Base-by-base conservation (phyloP, 352 stramenopile genomes). In the Pythium coloratum region DNA sequence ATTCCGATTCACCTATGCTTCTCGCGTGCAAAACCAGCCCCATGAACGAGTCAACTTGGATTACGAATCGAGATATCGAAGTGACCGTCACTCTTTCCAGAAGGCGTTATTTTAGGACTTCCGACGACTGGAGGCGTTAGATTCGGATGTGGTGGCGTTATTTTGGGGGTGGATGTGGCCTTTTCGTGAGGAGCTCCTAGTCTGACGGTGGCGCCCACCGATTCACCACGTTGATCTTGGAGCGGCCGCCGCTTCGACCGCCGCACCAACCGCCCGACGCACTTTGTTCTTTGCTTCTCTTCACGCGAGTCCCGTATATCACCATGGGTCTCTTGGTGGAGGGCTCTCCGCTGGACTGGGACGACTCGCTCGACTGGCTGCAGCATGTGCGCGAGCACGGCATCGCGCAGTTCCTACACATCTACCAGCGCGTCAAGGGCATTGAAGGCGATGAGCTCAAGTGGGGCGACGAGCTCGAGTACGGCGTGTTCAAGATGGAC, bases 391-490 rank as follows among this genome's bases (percentile, higher is more conserved):
- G 96, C 49, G 71, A 91, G 68, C 90, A 98, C 59, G 97, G 97
- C 62, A 97, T 99, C 40, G 77, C 96, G 58, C 97, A 99, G 83
- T 99, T 99, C 76, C 84, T 99, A 60, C 96, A 97, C 64, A 98
- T 96, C 32, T 99, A 98, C 79, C 86, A 95, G 60, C 89, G 93
- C 64, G 92, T 98, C 26, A 98, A 99, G 76, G 91, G 97, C 80
- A 95, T 98, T 55, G 89, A 93, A 58, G 94, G 92, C 55, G 93
- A 98, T 76, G 93, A 97, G 73, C 84, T 99, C 54, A 90, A 98
- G 61, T 99, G 96, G 96, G 97, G 97, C 63, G 97, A 99, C 82
- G 97, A 99, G 78, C 96, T 99, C 73, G 97, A 99, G 86, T 99
- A 99, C 77, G 97, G 97, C 62, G 90, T 99, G 55, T 99, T 99